Percentiles rank a stretch among this genome's conserved stretches.
Evolutionary conservation across 352 stramenopile species (phyloP).

Genomic region (Thraustochytrium striatum): DNA sequence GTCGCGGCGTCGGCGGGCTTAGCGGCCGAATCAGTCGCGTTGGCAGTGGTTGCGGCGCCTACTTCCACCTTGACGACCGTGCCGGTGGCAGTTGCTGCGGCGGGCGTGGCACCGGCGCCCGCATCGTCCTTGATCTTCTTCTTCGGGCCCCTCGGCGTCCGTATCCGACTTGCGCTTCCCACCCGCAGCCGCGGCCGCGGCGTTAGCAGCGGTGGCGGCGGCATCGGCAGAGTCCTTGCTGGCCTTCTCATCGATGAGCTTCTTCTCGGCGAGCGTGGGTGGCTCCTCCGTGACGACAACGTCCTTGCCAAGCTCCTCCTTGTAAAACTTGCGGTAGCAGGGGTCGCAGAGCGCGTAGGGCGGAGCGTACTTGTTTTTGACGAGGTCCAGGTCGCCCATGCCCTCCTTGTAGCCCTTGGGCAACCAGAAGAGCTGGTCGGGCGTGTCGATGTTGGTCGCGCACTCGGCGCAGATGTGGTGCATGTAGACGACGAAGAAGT

Average conservation of each 20-base stretch:
- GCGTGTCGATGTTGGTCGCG: slow-evolving; percentile 28
- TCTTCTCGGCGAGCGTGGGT: neutral
- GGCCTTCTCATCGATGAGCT: neutral
- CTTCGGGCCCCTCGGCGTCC: too few relatives aligned
- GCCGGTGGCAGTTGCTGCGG: too few relatives aligned
- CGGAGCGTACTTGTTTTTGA: slow-evolving; percentile 33
- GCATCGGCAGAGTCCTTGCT: neutral
- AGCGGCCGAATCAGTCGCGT: neutral
- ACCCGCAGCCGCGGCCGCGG: too few relatives aligned
- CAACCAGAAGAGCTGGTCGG: slow-evolving; percentile 45
- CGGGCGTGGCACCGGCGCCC: neutral
- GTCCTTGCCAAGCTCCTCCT: neutral
- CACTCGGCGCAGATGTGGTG: slow-evolving; percentile 44
- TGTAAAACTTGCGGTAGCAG: slow-evolving; percentile 26
- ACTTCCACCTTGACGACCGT: neutral
- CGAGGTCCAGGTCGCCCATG: slow-evolving; percentile 35
- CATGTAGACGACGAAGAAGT: slow-evolving; percentile 54
- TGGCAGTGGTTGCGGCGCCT: neutral
- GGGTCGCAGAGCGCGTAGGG: slow-evolving; percentile 41
- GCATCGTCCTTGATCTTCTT: neutral
- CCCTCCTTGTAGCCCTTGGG: slow-evolving; percentile 19
- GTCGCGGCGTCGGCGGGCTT: neutral
- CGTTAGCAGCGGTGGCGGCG: neutral
- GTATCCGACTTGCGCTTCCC: too few relatives aligned
- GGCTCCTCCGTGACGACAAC: neutral